These are phyloP conservation scores for Hypoxylon lienhwacheense DNA, from an alignment of 495 filamentous ascomycete genomes.

Conservation along the genomic window DNA sequence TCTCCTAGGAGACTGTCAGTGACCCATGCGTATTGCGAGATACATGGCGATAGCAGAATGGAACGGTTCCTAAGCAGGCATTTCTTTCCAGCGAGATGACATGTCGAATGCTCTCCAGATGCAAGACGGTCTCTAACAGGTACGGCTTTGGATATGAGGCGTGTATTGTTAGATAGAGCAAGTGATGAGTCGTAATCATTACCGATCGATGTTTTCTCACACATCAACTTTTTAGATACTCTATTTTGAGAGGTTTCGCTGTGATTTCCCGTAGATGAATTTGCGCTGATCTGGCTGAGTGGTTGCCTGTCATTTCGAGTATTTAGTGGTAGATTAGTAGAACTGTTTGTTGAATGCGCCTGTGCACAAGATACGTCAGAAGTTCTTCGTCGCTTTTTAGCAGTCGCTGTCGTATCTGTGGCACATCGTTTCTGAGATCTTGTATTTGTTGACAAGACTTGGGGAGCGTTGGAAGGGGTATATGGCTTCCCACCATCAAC, in stretches of 20 bases:
- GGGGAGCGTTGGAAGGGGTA: not conserved
- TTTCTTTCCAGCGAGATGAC: constrained; percentile 17
- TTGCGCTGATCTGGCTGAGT: constrained; percentile 29
- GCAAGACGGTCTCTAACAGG: not conserved
- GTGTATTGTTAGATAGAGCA: not conserved
- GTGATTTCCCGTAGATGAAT: constrained; percentile 6
- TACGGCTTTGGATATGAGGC: no score
- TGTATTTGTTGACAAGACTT: not conserved
- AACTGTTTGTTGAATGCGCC: not conserved
- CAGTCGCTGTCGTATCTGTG: not conserved
- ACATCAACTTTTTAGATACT: not conserved
- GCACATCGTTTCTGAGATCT: constrained; percentile 14
- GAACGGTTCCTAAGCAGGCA: constrained; percentile 44
- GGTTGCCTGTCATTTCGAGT: constrained; percentile 16
- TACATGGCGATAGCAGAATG: constrained; percentile 51
- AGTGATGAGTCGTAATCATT: not conserved
- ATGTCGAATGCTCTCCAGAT: not conserved
- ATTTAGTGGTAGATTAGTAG: not conserved
- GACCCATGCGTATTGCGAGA: constrained; percentile 45
- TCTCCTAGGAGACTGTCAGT: constrained; percentile 47
- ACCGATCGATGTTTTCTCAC: not conserved
- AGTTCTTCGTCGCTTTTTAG: constrained; percentile 18
- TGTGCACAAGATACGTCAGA: not conserved
- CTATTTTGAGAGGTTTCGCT: not conserved
- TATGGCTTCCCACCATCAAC: not conserved